Evolutionary conservation across 108 stramenopile species (phyloP).

Genomic region (Cyclotella baltica): DNA sequence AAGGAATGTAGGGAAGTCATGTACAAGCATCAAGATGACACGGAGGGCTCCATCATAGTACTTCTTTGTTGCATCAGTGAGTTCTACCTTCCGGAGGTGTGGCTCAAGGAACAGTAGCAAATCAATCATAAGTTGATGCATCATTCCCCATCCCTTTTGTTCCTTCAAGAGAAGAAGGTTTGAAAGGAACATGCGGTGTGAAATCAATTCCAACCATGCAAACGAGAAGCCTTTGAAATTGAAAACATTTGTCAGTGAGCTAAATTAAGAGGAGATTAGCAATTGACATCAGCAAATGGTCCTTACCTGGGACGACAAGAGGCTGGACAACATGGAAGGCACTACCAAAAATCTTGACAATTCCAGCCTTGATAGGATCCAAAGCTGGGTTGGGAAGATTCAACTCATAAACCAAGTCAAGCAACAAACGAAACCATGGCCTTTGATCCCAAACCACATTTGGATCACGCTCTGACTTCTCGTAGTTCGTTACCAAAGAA

Average conservation of each 20-base stretch:
- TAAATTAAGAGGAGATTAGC: too few species aligned
- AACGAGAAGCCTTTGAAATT: conserved; percentile 87
- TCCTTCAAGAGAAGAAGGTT: conserved; percentile 88
- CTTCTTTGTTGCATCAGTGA: conserved; percentile 88
- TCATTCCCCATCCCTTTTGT: conserved; percentile 93
- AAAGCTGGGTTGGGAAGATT: conserved; percentile 85
- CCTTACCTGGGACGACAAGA: conserved; percentile 85
- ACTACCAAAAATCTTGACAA: conserved; percentile 91
- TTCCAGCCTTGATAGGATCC: conserved; percentile 74
- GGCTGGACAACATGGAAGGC: conserved; percentile 97
- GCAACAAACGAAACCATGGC: conserved; percentile 97
- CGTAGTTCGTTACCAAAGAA: conserved; percentile 81
- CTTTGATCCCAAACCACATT: conserved; percentile 88
- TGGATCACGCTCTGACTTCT: conserved; percentile 57
- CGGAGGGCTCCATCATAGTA: conserved; percentile 98
- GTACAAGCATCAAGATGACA: conserved; percentile 95
- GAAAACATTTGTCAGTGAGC: conserved; percentile 5
- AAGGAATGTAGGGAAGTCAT: conserved; percentile 98
- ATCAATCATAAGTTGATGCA: conserved; percentile 96
- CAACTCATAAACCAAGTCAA: conserved; percentile 94
- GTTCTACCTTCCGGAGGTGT: conserved; percentile 81
- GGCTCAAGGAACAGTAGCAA: conserved; percentile 95
- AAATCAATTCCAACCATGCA: conserved; percentile 98
- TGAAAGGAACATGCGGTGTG: conserved; percentile 96
- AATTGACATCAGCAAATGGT: too few species aligned